Percentiles rank a stretch among this genome's conserved stretches.
These are phyloP conservation scores for Akanthomyces uredinophilus DNA, from an alignment of 2,329 filamentous ascomycete species.

Conservation along the genomic window DNA sequence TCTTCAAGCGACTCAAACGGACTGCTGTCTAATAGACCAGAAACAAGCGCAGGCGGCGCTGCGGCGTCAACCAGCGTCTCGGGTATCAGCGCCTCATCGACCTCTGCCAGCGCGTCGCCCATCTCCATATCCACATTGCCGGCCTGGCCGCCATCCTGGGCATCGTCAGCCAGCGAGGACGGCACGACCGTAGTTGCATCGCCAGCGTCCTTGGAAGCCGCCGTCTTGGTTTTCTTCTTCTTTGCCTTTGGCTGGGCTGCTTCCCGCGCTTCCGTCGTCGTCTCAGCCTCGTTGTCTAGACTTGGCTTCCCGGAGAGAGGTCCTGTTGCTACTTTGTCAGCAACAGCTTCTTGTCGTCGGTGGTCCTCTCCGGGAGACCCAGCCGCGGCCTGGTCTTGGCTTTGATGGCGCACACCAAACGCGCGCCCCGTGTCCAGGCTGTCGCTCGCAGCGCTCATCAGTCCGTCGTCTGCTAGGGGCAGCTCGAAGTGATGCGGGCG, in stretches of 20 bases:
- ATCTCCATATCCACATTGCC: constrained; percentile 27
- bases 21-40: constrained; percentile 24
- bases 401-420: not conserved
- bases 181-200: constrained; percentile 9
- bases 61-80: constrained; percentile 18
- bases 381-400: not conserved
- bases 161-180: not conserved
- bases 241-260: not conserved
- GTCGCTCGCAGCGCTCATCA: constrained; percentile 21
- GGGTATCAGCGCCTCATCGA: constrained; percentile 18
- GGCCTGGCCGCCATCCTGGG: constrained; percentile 26
- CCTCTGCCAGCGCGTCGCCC: not conserved
- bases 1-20: constrained; percentile 33
- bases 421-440: constrained; percentile 18
- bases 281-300: constrained; percentile 5
- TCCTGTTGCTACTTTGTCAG: constrained; percentile 19
- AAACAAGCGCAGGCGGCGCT: not conserved
- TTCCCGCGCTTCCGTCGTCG: not conserved
- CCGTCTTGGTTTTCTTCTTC: not conserved
- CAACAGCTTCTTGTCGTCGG: constrained; percentile 12
- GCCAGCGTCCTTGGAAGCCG: not conserved
- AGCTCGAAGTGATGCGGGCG: constrained; percentile 20
- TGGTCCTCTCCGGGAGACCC: constrained; percentile 8
- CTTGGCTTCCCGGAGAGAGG: not conserved
- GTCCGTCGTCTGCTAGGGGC: constrained; percentile 19